Evolutionary conservation across 2,329 filamentous ascomycete genomes (phyloP).

Genomic region (Cryphonectria carpinicola): DNA sequence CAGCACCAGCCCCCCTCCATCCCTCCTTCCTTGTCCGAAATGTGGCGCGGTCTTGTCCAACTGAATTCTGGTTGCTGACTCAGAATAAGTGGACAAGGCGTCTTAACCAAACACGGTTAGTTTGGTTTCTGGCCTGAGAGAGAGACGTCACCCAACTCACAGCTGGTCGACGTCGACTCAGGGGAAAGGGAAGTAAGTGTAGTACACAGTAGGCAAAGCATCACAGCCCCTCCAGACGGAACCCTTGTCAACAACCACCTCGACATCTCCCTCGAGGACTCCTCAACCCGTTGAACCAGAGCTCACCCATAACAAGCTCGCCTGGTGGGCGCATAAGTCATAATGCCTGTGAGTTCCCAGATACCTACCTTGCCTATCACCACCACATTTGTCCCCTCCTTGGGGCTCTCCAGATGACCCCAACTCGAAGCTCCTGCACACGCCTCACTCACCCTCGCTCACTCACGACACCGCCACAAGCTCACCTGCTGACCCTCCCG

Average conservation of each 20-base stretch:
- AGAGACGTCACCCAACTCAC: slow-evolving; percentile 12
- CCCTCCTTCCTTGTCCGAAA: background rate
- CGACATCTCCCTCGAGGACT: background rate
- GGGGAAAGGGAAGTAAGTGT: slow-evolving; percentile 3
- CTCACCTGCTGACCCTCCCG: slow-evolving; percentile 32
- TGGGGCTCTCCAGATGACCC: slow-evolving; percentile 1
- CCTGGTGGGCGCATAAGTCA: slow-evolving; percentile 27
- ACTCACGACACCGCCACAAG: slow-evolving; percentile 4
- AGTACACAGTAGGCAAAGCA: background rate
- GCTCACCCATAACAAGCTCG: slow-evolving; percentile 30
- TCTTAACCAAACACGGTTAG: background rate
- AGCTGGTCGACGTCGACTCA: slow-evolving; percentile 10
- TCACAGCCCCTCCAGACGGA: slow-evolving; percentile 1
- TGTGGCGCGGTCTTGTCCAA: slow-evolving; percentile 21
- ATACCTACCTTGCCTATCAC: background rate
- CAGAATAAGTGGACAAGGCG: background rate
- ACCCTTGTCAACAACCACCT: slow-evolving; percentile 4
- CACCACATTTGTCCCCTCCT: background rate
- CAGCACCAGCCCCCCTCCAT: slow-evolving; percentile 20
- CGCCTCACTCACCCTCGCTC: slow-evolving; percentile 5
- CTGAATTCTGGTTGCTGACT: background rate
- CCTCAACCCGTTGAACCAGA: background rate
- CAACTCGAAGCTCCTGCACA: background rate
- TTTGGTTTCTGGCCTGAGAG: background rate
- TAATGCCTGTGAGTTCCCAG: slow-evolving; percentile 31